Percentiles rank a stretch among this genome's conserved stretches.
These are phyloP conservation scores for Fermentozyma sake DNA, from an alignment of 1,139 yeast genomes.

Conservation along the genomic window DNA sequence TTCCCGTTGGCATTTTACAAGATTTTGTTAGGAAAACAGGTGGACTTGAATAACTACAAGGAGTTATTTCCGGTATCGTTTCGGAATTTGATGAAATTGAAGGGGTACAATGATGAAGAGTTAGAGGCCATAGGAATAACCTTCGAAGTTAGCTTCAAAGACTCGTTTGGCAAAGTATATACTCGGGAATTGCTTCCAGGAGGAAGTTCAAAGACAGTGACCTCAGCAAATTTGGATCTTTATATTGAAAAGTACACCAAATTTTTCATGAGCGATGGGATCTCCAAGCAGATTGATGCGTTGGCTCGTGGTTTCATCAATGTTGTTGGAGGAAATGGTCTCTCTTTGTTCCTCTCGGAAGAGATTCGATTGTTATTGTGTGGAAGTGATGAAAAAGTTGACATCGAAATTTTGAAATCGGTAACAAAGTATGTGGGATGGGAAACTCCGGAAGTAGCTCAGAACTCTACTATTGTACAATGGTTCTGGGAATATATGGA, in stretches of 20 bases:
- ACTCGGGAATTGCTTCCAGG: conserved; percentile 49
- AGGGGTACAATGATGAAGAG: conserved; percentile 35
- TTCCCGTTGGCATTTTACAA: conserved; percentile 78
- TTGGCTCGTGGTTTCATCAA: conserved; percentile 68
- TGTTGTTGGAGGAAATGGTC: conserved; percentile 78
- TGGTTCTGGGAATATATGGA: conserved; percentile 88
- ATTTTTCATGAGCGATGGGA: conserved; percentile 55
- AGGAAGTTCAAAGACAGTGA: conserved; percentile 56
- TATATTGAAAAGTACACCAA: conserved; percentile 62
- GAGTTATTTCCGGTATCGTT: conserved; percentile 68
- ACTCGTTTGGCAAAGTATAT: conserved; percentile 33
- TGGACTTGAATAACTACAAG: conserved; percentile 58
- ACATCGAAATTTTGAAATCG: conserved; percentile 60
- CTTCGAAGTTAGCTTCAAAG: conserved; percentile 38
- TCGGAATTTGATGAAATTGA: conserved; percentile 49
- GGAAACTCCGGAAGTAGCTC: conserved; percentile 29
- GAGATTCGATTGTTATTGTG: conserved; percentile 77
- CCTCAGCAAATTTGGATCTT: conserved; percentile 46
- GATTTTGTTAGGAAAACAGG: conserved; percentile 55
- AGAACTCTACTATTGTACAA: conserved; percentile 29
- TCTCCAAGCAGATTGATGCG: conserved; percentile 48
- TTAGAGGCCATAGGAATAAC: conserved; percentile 25
- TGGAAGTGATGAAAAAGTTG: conserved; percentile 69
- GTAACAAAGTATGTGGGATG: conserved; percentile 75
- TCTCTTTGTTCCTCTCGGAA: conserved; percentile 71